phyloP scores from a whole-genome alignment of 2,329 filamentous ascomycete species.

The Emergomyces pasteurianus region DNA sequence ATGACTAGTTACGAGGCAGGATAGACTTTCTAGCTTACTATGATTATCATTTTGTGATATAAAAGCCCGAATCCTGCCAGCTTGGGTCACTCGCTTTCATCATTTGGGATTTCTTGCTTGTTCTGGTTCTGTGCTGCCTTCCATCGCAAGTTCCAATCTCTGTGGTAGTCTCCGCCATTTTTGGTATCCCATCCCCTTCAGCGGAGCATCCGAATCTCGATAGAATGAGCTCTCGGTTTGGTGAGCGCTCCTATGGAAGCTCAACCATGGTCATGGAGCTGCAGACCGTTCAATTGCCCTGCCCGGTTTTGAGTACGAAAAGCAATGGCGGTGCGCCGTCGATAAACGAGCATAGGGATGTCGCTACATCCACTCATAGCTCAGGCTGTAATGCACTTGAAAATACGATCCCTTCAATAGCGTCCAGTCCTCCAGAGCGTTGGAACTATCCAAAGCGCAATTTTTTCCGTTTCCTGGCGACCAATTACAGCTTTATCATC shows the following conservation, averaged over 20 bases:
- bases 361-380: neutral
- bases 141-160: neutral
- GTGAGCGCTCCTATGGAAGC: neutral
- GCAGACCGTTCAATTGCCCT: neutral
- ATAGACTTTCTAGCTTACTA: neutral
- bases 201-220: neutral
- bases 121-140: neutral
- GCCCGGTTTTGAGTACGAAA: neutral
- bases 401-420: slow-evolving; percentile 26
- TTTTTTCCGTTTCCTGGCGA: slow-evolving; percentile 45
- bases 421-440: slow-evolving; percentile 35
- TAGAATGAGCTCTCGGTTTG: neutral
- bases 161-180: neutral
- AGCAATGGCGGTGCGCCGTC: neutral
- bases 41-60: neutral
- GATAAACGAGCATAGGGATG: neutral
- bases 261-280: neutral
- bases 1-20: too few relatives aligned
- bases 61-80: neutral
- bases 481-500: slow-evolving; percentile 46
- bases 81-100: neutral
- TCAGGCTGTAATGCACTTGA: neutral
- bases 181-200: neutral
- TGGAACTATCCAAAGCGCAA: slow-evolving; percentile 56
- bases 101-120: neutral